Conservation (phyloP, 192 early-diverging fungal genomes). For the Umbelopsis isabellina region DNA sequence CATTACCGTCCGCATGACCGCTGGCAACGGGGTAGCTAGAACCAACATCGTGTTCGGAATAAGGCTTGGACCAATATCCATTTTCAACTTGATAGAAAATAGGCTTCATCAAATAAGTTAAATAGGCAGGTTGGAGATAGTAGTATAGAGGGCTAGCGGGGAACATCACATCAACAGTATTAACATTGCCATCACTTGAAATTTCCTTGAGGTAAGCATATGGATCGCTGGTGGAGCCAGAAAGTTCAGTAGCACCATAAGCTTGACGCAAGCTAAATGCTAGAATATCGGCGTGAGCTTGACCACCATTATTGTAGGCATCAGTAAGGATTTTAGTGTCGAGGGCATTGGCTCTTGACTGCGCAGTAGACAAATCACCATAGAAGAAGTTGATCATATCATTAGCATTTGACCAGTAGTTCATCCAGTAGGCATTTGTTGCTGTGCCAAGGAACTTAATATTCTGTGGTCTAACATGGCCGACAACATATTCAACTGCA, state of each 20-base stretch:
- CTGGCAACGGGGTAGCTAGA: constrained; percentile 7
- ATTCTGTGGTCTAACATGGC: constrained; percentile 15
- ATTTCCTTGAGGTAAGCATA: constrained; percentile 17
- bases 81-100: not conserved
- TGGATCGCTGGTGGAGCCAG: constrained; percentile 2
- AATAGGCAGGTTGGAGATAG: constrained; percentile 8
- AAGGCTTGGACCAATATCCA: constrained; percentile 13
- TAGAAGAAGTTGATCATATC: constrained; percentile 20
- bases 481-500: not conserved
- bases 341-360: not conserved
- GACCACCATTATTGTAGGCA: not conserved
- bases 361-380: constrained; percentile 2
- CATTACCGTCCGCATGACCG: constrained; percentile 6
- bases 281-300: constrained; percentile 1
- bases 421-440: constrained; percentile 9
- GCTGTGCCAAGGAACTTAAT: not conserved
- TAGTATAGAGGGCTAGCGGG: constrained; percentile 14
- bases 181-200: constrained; percentile 21
- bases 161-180: constrained; percentile 17
- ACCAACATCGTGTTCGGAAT: constrained; percentile 3
- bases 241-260: constrained; percentile 9
- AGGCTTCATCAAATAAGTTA: constrained; percentile 17
- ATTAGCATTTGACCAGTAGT: constrained; percentile 5
- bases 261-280: constrained; percentile 11
- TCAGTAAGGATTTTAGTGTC: not conserved